A percentile compares a stretch with the other conserved stretches of the same genome.
Conservation (phyloP, 176 grass and related monocot genomes). For the Lolium perenne region DNA sequence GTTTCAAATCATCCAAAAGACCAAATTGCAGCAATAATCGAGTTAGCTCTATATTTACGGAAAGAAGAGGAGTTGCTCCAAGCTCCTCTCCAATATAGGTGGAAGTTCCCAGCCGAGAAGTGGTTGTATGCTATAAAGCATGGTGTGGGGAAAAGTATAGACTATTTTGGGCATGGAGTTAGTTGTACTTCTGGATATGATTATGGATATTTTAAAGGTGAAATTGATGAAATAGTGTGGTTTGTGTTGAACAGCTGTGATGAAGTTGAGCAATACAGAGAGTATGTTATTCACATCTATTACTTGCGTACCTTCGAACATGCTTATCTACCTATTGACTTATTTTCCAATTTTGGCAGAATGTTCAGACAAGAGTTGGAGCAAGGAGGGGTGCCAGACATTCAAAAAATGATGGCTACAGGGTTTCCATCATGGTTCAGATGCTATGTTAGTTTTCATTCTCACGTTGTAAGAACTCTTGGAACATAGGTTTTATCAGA, state of each 20-base stretch:
- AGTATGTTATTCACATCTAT: background rate
- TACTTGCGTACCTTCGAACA: background rate
- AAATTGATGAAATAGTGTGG: background rate
- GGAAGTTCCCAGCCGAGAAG: too few species aligned
- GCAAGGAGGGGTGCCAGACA: background rate
- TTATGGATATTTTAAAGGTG: background rate
- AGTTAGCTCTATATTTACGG: too few species aligned
- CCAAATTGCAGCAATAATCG: too few species aligned
- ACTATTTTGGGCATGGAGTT: background rate
- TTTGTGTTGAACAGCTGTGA: background rate
- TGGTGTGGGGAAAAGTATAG: background rate
- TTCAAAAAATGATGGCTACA: background rate
- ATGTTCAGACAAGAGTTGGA: background rate
- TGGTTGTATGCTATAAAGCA: background rate
- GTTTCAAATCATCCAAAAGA: background rate
- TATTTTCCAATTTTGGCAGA: background rate
- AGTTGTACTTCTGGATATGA: background rate
- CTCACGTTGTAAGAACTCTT: background rate
- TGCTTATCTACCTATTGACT: too few species aligned
- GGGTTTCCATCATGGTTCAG: background rate
- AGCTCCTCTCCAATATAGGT: too few species aligned
- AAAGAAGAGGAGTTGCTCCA: too few species aligned
- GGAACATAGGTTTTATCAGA: background rate
- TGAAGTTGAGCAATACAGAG: background rate
- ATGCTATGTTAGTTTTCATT: constrained; percentile 2